Conservation (phyloP, 495 filamentous ascomycete genomes). For the Annulohypoxylon nitens region DNA sequence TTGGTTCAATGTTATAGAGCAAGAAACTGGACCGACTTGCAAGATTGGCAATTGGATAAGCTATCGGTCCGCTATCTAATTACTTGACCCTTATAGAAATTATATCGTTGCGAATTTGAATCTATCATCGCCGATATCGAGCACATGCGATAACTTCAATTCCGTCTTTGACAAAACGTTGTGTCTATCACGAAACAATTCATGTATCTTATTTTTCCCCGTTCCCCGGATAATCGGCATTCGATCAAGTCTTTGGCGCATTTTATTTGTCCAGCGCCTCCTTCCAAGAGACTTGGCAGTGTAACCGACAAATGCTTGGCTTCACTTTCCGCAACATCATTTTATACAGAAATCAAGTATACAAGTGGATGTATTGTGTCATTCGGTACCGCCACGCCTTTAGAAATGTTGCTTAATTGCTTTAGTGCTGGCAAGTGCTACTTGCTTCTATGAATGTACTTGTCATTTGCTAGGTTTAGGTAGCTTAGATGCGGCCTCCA, state of each 20-base stretch:
- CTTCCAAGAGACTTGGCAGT: slow-evolving; percentile 42
- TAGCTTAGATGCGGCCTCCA: background rate
- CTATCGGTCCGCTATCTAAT: slow-evolving; percentile 3
- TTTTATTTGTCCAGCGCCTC: slow-evolving; percentile 36
- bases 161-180: background rate
- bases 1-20: background rate
- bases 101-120: background rate
- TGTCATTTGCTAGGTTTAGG: background rate
- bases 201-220: slow-evolving; percentile 36
- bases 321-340: slow-evolving; percentile 13
- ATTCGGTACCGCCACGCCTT: background rate
- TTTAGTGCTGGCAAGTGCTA: background rate
- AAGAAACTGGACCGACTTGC: slow-evolving; percentile 1
- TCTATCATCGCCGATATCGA: background rate
- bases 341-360: background rate
- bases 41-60: slow-evolving; percentile 5
- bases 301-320: slow-evolving; percentile 41
- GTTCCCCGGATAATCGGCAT: slow-evolving; percentile 48
- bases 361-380: slow-evolving; percentile 6
- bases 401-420: background rate
- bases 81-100: background rate
- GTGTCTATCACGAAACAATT: background rate
- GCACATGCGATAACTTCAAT: slow-evolving; percentile 6
- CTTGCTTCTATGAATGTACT: no score
- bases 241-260: slow-evolving; percentile 20